phyloP scores from a whole-genome alignment of 495 filamentous ascomycete genomes.

The Daldinia loculata region DNA sequence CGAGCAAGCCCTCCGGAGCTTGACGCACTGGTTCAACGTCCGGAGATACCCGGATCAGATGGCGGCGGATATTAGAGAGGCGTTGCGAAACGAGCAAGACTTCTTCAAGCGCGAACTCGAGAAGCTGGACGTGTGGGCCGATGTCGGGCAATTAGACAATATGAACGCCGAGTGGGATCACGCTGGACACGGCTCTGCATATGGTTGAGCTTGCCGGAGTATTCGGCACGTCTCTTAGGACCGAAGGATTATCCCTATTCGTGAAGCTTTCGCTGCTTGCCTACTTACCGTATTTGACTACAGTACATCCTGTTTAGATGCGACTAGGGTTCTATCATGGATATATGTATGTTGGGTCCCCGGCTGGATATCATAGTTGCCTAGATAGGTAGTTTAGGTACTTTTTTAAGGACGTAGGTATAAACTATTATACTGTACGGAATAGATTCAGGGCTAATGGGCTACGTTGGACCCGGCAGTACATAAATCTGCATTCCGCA shows the following conservation, averaged over 20 bases:
- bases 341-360: neutral
- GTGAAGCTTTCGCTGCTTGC: neutral
- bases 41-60: constrained; percentile 81
- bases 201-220: constrained; percentile 25
- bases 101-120: constrained; percentile 92
- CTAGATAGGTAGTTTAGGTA: neutral
- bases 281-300: neutral
- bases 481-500: neutral
- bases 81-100: constrained; percentile 81
- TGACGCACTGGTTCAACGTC: constrained; percentile 94
- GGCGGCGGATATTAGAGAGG: constrained; percentile 69
- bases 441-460: neutral
- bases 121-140: constrained; percentile 69
- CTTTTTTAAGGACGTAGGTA: neutral
- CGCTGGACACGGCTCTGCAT: constrained; percentile 30
- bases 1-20: constrained; percentile 83
- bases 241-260: neutral
- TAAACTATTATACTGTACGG: neutral
- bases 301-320: neutral
- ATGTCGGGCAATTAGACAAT: constrained; percentile 49
- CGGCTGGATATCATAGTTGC: neutral
- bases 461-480: neutral
- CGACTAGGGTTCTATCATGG: neutral
- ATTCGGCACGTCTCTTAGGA: constrained; percentile 6
- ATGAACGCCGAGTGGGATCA: constrained; percentile 47